These are phyloP conservation scores for Canariomyces notabilis DNA, from an alignment of 2,329 filamentous ascomycete species.

Conservation along the genomic window DNA sequence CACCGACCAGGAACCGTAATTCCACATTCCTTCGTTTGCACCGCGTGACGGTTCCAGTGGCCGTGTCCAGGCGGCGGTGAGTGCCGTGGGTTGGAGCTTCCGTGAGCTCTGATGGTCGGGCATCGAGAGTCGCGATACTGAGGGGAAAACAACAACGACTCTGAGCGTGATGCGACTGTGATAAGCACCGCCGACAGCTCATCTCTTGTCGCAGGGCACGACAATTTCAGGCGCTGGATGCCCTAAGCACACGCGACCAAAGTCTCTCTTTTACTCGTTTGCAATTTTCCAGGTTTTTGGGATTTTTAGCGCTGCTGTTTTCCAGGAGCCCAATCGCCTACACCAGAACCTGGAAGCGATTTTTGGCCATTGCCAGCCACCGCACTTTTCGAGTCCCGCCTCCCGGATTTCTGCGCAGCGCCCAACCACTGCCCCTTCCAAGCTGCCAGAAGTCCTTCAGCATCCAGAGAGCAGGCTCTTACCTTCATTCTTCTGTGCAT, in stretches of 20 bases:
- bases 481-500: slow-evolving; percentile 18
- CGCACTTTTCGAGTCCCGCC: slow-evolving; percentile 18
- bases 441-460: slow-evolving; percentile 13
- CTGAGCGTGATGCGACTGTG: slow-evolving; percentile 11
- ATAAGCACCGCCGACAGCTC: slow-evolving; percentile 11
- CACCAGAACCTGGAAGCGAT: no score
- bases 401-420: slow-evolving; percentile 15
- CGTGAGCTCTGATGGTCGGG: slow-evolving; percentile 15
- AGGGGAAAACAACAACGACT: slow-evolving; percentile 3
- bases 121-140: slow-evolving; percentile 17
- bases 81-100: slow-evolving; percentile 8
- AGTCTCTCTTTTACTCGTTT: slow-evolving; percentile 11
- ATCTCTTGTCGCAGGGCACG: slow-evolving; percentile 22
- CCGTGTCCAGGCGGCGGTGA: slow-evolving; percentile 22
- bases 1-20: slow-evolving; percentile 12
- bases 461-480: slow-evolving; percentile 16
- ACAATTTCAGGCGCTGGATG: slow-evolving; percentile 14
- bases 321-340: slow-evolving; percentile 7
- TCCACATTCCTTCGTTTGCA: slow-evolving; percentile 17
- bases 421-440: slow-evolving; percentile 16
- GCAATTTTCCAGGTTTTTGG: not conserved
- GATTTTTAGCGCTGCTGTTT: slow-evolving; percentile 5
- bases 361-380: slow-evolving; percentile 21
- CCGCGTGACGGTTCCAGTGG: slow-evolving; percentile 10
- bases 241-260: slow-evolving; percentile 11